Conservation (phyloP, 2,329 filamentous ascomycete genomes). For the Penicillium hesseltinei region DNA sequence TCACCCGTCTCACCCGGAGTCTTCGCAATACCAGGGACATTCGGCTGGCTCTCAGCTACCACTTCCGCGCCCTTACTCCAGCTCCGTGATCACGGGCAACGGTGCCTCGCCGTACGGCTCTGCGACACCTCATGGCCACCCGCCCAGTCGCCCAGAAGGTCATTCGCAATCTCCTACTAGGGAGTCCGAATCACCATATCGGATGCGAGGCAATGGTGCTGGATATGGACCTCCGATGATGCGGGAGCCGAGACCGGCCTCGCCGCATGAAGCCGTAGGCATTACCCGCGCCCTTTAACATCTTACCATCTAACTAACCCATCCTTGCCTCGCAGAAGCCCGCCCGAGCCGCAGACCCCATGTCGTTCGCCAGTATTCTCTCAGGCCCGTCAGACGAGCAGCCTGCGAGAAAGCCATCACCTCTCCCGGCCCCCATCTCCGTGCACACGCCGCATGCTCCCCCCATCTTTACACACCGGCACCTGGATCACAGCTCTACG, state of each 20-base stretch:
- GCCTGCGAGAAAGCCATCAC: constrained; percentile 50
- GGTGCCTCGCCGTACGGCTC: constrained; percentile 40
- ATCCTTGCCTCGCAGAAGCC: constrained; percentile 55
- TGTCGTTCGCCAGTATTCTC: constrained; percentile 95
- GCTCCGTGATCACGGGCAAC: constrained; percentile 36
- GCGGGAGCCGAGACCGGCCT: constrained; percentile 34
- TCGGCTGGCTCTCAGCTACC: constrained; percentile 33
- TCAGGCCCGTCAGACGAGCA: constrained; percentile 69
- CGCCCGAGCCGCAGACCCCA: constrained; percentile 75
- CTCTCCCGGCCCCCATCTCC: constrained; percentile 35
- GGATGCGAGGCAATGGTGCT: constrained; percentile 30
- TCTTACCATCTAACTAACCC: constrained; percentile 19
- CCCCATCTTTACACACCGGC: constrained; percentile 8
- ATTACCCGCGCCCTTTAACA: not conserved
- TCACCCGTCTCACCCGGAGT: constrained; percentile 32
- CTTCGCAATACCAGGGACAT: constrained; percentile 38
- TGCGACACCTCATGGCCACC: constrained; percentile 43
- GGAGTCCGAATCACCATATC: constrained; percentile 38
- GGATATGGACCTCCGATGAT: constrained; percentile 34
- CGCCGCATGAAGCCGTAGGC: constrained; percentile 44
- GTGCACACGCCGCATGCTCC: constrained; percentile 20
- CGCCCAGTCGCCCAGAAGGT: constrained; percentile 35
- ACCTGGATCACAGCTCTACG: constrained; percentile 26
- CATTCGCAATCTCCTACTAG: constrained; percentile 44
- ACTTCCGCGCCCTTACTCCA: constrained; percentile 36